Percentiles rank a stretch among this genome's conserved stretches.
phyloP scores from a whole-genome alignment of 2,329 filamentous ascomycete species.

The Massarina eburnea region DNA sequence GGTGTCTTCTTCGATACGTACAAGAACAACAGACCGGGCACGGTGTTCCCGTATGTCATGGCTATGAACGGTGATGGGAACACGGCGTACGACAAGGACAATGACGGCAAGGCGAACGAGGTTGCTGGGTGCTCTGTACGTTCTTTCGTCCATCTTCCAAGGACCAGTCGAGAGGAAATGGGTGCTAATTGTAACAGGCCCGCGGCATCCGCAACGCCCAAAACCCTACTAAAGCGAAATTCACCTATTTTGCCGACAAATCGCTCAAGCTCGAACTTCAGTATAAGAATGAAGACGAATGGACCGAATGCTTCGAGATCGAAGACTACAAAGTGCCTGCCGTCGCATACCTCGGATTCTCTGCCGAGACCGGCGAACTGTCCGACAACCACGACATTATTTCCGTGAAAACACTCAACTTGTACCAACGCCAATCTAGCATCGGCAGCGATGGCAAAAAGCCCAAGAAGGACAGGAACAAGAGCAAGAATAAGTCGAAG shows the following conservation, averaged over 20 bases:
- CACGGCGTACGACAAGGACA: conserved; percentile 86
- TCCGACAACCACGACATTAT: conserved; percentile 98
- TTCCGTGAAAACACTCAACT: conserved; percentile 79
- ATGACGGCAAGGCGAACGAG: conserved; percentile 92
- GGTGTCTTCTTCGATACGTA: conserved; percentile 98
- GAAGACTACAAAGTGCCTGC: conserved; percentile 71
- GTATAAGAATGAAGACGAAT: conserved; percentile 88
- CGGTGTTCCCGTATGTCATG: conserved; percentile 97
- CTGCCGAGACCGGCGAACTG: conserved; percentile 91
- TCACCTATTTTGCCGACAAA: conserved; percentile 98
- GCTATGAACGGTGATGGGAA: conserved; percentile 94
- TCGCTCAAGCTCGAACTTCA: conserved; percentile 85
- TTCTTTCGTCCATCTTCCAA: conserved; percentile 4
- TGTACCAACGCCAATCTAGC: conserved; percentile 64
- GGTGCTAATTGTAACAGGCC: conserved; percentile 55
- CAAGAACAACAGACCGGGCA: conserved; percentile 97
- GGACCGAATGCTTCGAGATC: conserved; percentile 84
- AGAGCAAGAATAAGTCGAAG: conserved; percentile 24
- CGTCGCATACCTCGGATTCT: conserved; percentile 66
- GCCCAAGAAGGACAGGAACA: conserved; percentile 27
- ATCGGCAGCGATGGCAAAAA: conserved; percentile 22
- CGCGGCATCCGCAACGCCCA: conserved; percentile 78
- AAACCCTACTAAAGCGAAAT: conserved; percentile 76
- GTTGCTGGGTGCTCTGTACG: conserved; percentile 85
- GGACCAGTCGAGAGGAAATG: neutral